A percentile compares a stretch with the other conserved stretches of the same genome.
Conservation (phyloP, 139 green algal genomes). For the Coelastrella sp. region DNA sequence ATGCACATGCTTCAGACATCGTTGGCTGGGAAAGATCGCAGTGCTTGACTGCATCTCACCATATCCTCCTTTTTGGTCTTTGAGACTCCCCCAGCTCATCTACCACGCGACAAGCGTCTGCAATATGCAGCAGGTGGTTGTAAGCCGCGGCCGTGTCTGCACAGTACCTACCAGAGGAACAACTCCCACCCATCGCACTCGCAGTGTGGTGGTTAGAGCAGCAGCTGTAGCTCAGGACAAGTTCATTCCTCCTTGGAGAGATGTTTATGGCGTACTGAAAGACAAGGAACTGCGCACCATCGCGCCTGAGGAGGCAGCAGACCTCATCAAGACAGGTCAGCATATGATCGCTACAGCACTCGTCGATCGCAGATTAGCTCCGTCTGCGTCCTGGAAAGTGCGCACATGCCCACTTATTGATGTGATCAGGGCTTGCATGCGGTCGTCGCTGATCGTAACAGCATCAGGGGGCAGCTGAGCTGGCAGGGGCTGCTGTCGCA, state of each 20-base stretch:
- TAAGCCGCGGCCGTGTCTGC: neutral
- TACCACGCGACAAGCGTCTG: neutral
- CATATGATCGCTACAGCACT: neutral
- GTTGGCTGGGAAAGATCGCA: neutral
- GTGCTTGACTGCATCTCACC: neutral
- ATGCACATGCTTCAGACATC: no score
- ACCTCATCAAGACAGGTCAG: slow-evolving; percentile 27
- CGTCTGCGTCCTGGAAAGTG: no score
- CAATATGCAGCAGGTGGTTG: slow-evolving; percentile 6
- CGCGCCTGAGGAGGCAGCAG: slow-evolving; percentile 29
- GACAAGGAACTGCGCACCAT: slow-evolving; percentile 36
- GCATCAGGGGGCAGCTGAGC: neutral
- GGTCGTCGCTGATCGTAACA: neutral
- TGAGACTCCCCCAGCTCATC: no score
- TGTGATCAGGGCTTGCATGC: neutral
- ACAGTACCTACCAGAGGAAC: neutral
- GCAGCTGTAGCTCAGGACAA: slow-evolving; percentile 21
- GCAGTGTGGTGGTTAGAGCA: slow-evolving; percentile 10
- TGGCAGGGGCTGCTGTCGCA: neutral
- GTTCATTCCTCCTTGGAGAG: slow-evolving; percentile 45
- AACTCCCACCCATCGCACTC: neutral
- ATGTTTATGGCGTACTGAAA: slow-evolving; percentile 16
- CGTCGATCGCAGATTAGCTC: no score
- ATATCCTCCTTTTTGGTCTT: neutral
- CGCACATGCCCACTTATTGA: no score